These are phyloP conservation scores for Lycium ferocissimum DNA, from an alignment of 257 asterid species.

Conservation along the genomic window DNA sequence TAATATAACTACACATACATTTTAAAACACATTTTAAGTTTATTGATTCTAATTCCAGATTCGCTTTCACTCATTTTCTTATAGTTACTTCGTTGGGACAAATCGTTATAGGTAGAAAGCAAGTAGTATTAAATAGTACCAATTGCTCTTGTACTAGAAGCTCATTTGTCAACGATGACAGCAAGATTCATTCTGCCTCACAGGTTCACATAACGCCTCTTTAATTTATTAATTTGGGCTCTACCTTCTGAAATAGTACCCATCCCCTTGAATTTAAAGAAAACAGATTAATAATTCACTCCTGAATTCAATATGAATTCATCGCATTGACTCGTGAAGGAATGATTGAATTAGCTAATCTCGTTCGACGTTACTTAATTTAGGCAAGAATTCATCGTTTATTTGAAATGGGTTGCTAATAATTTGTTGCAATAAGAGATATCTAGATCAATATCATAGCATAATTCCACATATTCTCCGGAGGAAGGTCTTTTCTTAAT, in stretches of 20 bases:
- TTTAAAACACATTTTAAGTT: too few species aligned
- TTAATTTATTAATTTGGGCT: neutral
- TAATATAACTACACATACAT: neutral
- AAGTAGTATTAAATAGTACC: neutral
- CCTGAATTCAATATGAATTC: neutral
- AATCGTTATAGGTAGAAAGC: neutral
- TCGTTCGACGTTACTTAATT: neutral
- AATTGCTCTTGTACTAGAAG: neutral
- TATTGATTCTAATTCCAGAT: neutral
- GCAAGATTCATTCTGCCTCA: constrained; percentile 1
- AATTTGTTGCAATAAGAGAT: neutral
- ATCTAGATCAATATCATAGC: too few species aligned
- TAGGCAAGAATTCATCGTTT: neutral
- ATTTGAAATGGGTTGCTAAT: neutral
- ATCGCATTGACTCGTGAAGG: neutral
- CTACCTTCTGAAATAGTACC: neutral
- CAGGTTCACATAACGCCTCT: neutral
- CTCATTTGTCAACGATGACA: constrained; percentile 21
- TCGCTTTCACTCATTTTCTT: neutral
- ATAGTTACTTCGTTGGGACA: neutral
- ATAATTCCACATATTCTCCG: too few species aligned
- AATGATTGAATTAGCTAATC: neutral
- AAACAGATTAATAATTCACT: neutral
- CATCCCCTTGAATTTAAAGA: neutral
- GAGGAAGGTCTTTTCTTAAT: too few species aligned